A percentile compares a stretch with the other conserved stretches of the same genome.
Conservation (phyloP, 768 basidiomycete genomes). For the Amanita pseudoporphyria region DNA sequence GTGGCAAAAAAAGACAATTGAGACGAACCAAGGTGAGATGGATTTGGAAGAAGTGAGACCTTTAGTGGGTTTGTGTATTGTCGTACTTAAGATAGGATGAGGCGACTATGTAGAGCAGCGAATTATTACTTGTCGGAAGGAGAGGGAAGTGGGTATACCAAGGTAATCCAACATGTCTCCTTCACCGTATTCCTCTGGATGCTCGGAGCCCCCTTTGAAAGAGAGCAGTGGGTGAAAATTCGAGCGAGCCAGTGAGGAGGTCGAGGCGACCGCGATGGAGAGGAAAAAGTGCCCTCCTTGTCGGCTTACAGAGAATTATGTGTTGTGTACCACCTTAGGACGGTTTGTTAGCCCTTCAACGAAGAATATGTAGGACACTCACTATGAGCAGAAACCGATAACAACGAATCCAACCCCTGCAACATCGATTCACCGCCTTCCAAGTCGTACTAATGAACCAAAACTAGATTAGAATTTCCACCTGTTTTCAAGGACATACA, state of each 20-base stretch:
- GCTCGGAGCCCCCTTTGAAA: conserved; percentile 82
- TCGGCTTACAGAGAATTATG: conserved; percentile 43
- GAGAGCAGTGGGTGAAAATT: conserved; percentile 54
- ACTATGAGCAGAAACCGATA: conserved; percentile 53
- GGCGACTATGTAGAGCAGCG: conserved; percentile 31
- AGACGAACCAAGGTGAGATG: conserved; percentile 63
- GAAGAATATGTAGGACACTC: conserved; percentile 18
- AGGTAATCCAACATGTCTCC: conserved; percentile 90
- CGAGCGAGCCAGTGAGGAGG: conserved; percentile 68
- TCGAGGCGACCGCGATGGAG: conserved; percentile 75
- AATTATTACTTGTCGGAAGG: not conserved
- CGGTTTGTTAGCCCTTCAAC: not conserved
- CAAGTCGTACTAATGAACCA: conserved; percentile 56
- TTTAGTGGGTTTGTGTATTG: conserved; percentile 41
- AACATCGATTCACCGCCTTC: conserved; percentile 95
- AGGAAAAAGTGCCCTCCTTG: not conserved
- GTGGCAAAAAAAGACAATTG: not conserved
- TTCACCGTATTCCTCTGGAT: conserved; percentile 54
- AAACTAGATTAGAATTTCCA: not conserved
- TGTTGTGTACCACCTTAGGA: conserved; percentile 39
- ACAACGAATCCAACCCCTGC: conserved; percentile 73
- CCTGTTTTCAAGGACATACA: not conserved
- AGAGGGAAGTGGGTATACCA: conserved; percentile 25
- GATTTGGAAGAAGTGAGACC: conserved; percentile 72
- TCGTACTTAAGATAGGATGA: conserved; percentile 56